phyloP scores from a whole-genome alignment of 2,329 filamentous ascomycete species.

The Conoideocrella luteorostrata region DNA sequence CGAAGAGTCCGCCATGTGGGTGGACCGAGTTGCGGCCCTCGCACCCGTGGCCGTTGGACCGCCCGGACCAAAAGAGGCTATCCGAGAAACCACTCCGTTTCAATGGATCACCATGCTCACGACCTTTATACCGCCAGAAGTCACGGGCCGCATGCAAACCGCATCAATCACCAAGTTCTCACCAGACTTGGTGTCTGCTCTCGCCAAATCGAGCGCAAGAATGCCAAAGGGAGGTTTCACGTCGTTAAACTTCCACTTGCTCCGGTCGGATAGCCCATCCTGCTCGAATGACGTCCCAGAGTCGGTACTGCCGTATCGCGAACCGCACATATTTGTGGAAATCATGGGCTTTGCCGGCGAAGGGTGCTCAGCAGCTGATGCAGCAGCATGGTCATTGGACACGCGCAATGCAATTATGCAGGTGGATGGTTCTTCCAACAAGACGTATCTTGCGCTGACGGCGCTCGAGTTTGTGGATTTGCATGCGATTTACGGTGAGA shows the following conservation, averaged over 20 bases:
- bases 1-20: too few species aligned
- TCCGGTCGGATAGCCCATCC: constrained; percentile 4
- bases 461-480: constrained; percentile 18
- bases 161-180: too few species aligned
- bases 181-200: too few species aligned
- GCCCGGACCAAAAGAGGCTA: too few species aligned
- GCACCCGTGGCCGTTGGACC: too few species aligned
- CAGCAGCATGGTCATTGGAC: neutral
- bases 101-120: too few species aligned
- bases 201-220: too few species aligned
- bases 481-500: constrained; percentile 22
- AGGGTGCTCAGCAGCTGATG: neutral
- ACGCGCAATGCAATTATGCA: neutral
- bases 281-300: constrained; percentile 6
- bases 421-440: constrained; percentile 19
- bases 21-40: too few species aligned
- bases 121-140: too few species aligned
- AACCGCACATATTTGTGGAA: neutral
- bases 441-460: constrained; percentile 25
- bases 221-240: too few species aligned
- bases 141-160: too few species aligned
- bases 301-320: neutral
- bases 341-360: neutral
- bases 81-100: too few species aligned
- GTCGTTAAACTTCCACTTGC: constrained; percentile 6